Evolutionary conservation across 2,329 filamentous ascomycete species (phyloP).

Genomic region (Aspergillus eucalypticola): DNA sequence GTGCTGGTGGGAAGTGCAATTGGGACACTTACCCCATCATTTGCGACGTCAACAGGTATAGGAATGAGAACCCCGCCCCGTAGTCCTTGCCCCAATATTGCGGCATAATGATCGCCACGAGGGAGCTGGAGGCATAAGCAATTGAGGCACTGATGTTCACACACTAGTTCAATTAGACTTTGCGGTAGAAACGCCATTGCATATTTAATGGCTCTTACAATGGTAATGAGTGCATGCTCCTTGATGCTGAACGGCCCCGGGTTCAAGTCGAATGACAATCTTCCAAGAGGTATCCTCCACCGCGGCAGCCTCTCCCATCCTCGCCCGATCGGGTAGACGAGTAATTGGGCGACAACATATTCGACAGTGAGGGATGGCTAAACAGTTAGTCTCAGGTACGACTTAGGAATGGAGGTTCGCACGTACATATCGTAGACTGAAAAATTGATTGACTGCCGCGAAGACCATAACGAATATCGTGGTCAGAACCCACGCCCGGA

Average conservation of each 20-base stretch:
- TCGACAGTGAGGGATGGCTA: conserved; percentile 26
- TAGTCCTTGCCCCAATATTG: conserved; percentile 38
- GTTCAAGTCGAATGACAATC: conserved; percentile 23
- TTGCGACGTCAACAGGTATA: conserved; percentile 35
- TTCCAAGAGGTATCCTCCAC: conserved; percentile 25
- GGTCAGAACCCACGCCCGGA: conserved; percentile 33
- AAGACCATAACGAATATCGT: conserved; percentile 29
- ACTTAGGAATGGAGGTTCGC: background rate
- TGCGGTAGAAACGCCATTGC: too few species aligned
- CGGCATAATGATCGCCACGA: conserved; percentile 37
- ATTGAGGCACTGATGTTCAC: conserved; percentile 33
- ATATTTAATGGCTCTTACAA: conserved; percentile 14
- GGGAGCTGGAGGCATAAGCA: conserved; percentile 29
- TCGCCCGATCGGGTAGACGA: conserved; percentile 24
- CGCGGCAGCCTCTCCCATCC: conserved; percentile 27
- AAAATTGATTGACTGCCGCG: conserved; percentile 28
- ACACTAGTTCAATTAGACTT: conserved; percentile 16
- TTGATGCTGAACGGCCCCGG: conserved; percentile 26
- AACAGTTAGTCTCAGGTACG: background rate
- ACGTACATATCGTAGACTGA: conserved; percentile 29
- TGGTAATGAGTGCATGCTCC: conserved; percentile 27
- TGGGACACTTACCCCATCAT: conserved; percentile 28
- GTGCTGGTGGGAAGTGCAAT: too few species aligned
- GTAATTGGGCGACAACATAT: conserved; percentile 26
- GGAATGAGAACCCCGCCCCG: conserved; percentile 34